These are phyloP conservation scores for Fusarium sp. DNA, from an alignment of 2,329 filamentous ascomycete species.

Conservation along the genomic window DNA sequence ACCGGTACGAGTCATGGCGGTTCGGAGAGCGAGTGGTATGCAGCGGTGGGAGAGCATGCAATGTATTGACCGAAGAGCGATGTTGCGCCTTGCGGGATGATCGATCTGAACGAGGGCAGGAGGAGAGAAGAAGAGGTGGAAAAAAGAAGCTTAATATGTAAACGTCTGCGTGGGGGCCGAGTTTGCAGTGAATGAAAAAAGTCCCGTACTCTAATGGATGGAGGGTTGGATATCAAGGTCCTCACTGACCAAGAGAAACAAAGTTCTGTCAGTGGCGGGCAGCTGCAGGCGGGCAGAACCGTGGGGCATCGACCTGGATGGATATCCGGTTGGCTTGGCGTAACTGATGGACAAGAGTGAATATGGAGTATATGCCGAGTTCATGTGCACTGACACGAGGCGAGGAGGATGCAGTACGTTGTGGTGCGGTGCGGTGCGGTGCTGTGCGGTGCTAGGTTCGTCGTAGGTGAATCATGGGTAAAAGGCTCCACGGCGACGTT, in stretches of 20 bases:
- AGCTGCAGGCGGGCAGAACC: not conserved
- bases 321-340: conserved; percentile 13
- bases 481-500: not conserved
- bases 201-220: not conserved
- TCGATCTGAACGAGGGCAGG: not conserved
- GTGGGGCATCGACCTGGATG: conserved; percentile 13
- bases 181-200: not conserved
- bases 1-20: conserved; percentile 31
- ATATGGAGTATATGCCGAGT: not conserved
- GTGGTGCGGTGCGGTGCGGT: not conserved
- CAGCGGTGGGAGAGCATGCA: conserved; percentile 6
- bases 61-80: not conserved
- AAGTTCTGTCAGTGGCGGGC: conserved; percentile 20
- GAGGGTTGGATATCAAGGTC: conserved; percentile 33
- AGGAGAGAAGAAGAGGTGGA: not conserved
- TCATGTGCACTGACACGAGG: conserved; percentile 17
- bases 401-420: not conserved
- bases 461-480: not conserved
- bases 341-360: not conserved
- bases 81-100: not conserved
- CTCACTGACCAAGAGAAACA: conserved; percentile 15
- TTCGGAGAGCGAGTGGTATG: not conserved
- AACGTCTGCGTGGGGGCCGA: not conserved
- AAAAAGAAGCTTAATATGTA: conserved; percentile 14
- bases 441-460: not conserved